Conservation (phyloP, 2,329 filamentous ascomycete species). For the Verticillium longisporum region DNA sequence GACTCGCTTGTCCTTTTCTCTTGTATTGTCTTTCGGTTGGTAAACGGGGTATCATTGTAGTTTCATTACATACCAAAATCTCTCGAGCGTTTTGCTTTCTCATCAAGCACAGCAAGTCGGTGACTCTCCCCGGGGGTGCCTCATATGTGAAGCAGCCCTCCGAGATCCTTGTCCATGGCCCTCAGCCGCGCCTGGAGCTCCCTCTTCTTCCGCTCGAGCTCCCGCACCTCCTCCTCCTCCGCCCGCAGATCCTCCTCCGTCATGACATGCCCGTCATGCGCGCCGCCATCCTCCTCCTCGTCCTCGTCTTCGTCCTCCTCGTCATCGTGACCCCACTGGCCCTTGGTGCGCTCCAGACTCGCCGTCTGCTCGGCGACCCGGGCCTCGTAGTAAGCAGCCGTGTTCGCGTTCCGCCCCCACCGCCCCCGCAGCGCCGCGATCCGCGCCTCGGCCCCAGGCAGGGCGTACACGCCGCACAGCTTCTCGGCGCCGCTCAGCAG, state of each 20-base stretch:
- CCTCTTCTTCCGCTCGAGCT: conserved; percentile 49
- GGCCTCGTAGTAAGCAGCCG: conserved; percentile 72
- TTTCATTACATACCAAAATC: not conserved
- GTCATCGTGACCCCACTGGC: conserved; percentile 49
- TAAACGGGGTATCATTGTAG: conserved; percentile 1
- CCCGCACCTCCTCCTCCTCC: conserved; percentile 61
- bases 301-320: conserved; percentile 45
- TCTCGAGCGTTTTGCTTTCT: not conserved
- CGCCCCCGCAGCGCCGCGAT: conserved; percentile 67
- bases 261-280: conserved; percentile 35
- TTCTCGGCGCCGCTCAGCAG: conserved; percentile 83
- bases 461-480: conserved; percentile 78
- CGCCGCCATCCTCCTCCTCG: conserved; percentile 32
- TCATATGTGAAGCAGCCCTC: conserved; percentile 47
- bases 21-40: not conserved
- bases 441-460: conserved; percentile 70
- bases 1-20: not conserved
- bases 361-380: conserved; percentile 71
- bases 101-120: too few relatives aligned
- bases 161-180: conserved; percentile 50
- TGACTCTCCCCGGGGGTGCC: not conserved
- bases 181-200: conserved; percentile 46
- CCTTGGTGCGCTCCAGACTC: conserved; percentile 63
- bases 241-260: conserved; percentile 62
- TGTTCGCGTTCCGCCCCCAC: conserved; percentile 64